Evolutionary conservation across 2,329 filamentous ascomycete genomes (phyloP), one percentile per base, ranked within the genome.

Genomic region (Pseudocercospora vitis): DNA sequence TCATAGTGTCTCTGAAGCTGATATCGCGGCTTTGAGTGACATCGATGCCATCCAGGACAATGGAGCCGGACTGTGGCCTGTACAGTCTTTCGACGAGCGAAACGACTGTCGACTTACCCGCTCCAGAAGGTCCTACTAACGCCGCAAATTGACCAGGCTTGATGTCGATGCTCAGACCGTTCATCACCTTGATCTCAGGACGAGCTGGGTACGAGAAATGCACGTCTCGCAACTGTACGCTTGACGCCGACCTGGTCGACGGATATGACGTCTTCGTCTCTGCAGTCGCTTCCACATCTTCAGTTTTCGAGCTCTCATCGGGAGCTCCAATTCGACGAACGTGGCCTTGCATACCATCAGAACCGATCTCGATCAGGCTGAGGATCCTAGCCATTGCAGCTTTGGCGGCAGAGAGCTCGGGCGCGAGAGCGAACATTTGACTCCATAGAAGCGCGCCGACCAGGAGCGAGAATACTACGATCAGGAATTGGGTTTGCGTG

Each of bases 401-500:
- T 24, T 79, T 79, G 0, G 87, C 87, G 39, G 82, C 80, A 1
- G 85, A 83, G 12, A 91, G 78, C 58, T 91, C 87, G 0, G 87
- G 87, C 0, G 86, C 86, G 1, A 91, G 79, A 19, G 83, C 83
- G 66, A 91, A 90, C 70, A 91, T 83, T 63, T 89, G 84, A 11
- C 86, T 84, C 77, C 85, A 88, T 6, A 86, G 76, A 67, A 88
- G 84, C 0, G 88, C 86, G 51, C 84, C 86, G 28, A 90, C 83
- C 1, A 91, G 78, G 62, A 91, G 80, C 3, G 86, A 79, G 4
- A 87, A 78, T 3, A 90, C 76, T 6, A 91, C 85, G 62, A 88
- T 86, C 68, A 91, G 84, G 72, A 90, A 91, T 42, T 82, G 72
- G 11, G 87, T 80, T 26, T 84, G 81, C 37, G 80, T 81, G 60